Conservation (phyloP, 192 early-diverging fungal species). For the Dissophora globulifera region DNA sequence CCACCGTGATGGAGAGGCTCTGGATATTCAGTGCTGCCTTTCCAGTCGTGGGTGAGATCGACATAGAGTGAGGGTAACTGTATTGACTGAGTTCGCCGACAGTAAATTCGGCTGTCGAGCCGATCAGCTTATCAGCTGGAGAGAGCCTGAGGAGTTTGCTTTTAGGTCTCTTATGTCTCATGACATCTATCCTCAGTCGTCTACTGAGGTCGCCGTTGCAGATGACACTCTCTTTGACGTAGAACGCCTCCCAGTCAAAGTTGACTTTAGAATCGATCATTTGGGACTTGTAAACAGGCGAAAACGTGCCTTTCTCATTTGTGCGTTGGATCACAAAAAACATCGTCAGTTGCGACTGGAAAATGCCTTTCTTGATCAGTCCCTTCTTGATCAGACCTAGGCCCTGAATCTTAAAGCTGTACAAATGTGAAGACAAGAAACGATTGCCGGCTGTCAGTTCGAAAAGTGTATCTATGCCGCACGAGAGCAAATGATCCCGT, state of each 20-base stretch:
- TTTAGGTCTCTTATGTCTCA: constrained; percentile 41
- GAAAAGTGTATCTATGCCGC: too few species aligned
- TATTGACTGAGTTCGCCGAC: constrained; percentile 26
- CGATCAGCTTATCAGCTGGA: constrained; percentile 16
- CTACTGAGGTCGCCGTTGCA: constrained; percentile 47
- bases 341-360: constrained; percentile 28
- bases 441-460: too few species aligned
- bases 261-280: not conserved
- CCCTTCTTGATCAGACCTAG: constrained; percentile 43
- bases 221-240: constrained; percentile 35
- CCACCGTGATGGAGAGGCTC: constrained; percentile 19
- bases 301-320: constrained; percentile 46
- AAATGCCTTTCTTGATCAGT: too few species aligned
- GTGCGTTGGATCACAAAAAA: constrained; percentile 51
- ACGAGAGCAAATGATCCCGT: too few species aligned
- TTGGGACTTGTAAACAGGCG: constrained; percentile 46
- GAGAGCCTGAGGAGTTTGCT: too few species aligned
- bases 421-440: too few species aligned
- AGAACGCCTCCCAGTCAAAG: constrained; percentile 37
- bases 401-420: constrained; percentile 54
- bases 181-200: constrained; percentile 32
- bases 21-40: constrained; percentile 26
- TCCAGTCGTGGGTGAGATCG: constrained; percentile 30
- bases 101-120: constrained; percentile 19
- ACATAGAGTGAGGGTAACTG: constrained; percentile 15